Base-by-base conservation (phyloP, 306 rosid genomes). In the Cucurbita ficifolia region DNA sequence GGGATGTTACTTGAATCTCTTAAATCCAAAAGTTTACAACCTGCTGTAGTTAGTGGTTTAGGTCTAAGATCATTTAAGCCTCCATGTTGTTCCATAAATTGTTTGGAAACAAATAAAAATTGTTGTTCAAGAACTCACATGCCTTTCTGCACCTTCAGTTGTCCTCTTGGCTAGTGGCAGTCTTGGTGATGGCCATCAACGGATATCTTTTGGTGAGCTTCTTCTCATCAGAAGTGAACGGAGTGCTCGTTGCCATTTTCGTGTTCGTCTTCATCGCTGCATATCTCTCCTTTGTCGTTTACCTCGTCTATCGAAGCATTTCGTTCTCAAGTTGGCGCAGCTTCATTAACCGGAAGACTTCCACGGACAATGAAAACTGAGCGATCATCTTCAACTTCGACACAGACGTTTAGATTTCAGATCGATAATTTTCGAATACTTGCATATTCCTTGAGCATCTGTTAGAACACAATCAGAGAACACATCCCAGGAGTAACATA, bases 101-200 rank as follows among this genome's bases (percentile, higher is more conserved):
- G 33, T 65, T 62, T 62, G 7, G 48, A 36, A 61, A 9, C 18
- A 11, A 18, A 42, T n/a, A 29, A 57, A 17, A 65, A 10, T 40
- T 42, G 18, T 46, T 21, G 40, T 43, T 45, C 55, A 45, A 22
- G 16, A 55, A 42, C 50, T 55, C 53, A 49, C 53, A 10, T 73
- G 22, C 51, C 7, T 0, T 21, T 22, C 50, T 74, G 67, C 70
- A 43, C 14, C 22, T 75, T 57, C 86, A 95, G 99, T 81, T 36
- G 29, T 51, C 81, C 22, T 82, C 99, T 13, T 95, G 99, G 99
- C 76, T 83, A n/a, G 99, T 95, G 85, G 96, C 99, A 63, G 92
- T 77, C 38, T 86, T 95, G 72, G 99, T 95, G 87, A 95, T 91
- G 52, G 83, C 83, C 73, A 95, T 95, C 60, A 95, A 95, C 53